These are phyloP conservation scores for Verticillium klebahnii DNA, from an alignment of 2,329 filamentous ascomycete genomes.

Conservation along the genomic window DNA sequence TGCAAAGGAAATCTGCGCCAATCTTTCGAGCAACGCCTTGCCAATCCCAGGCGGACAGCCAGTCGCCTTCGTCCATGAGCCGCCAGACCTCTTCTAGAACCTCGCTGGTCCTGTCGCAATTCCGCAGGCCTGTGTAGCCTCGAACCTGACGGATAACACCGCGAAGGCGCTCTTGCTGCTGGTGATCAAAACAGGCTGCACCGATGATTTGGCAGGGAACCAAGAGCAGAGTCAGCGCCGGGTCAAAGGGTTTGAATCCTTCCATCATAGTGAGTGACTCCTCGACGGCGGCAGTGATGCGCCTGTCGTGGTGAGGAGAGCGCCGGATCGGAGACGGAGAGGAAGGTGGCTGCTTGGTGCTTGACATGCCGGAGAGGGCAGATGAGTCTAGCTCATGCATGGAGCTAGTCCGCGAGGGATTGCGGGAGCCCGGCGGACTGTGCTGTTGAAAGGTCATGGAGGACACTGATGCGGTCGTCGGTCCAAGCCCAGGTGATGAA, in stretches of 20 bases:
- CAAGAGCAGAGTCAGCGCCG: slow-evolving; percentile 54
- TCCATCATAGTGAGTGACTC: slow-evolving; percentile 52
- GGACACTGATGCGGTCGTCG: slow-evolving; percentile 9
- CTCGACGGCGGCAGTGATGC: slow-evolving; percentile 51
- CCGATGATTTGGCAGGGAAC: slow-evolving; percentile 58
- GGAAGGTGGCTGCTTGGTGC: slow-evolving; percentile 12
- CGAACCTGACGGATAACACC: slow-evolving; percentile 45
- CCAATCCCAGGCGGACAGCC: slow-evolving; percentile 60
- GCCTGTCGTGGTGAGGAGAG: slow-evolving; percentile 43
- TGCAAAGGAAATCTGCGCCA: slow-evolving; percentile 52
- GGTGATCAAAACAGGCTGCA: slow-evolving; percentile 50
- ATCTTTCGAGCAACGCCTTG: slow-evolving; percentile 49
- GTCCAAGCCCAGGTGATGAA: slow-evolving; percentile 25
- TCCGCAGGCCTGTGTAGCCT: slow-evolving; percentile 56
- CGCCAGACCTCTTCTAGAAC: slow-evolving; percentile 56
- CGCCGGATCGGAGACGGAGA: slow-evolving; percentile 44
- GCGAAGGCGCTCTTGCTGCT: slow-evolving; percentile 48
- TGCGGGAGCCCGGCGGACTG: slow-evolving; percentile 24
- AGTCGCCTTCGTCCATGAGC: slow-evolving; percentile 54
- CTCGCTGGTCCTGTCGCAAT: slow-evolving; percentile 48
- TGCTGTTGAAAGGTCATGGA: slow-evolving; percentile 20
- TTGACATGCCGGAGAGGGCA: background rate
- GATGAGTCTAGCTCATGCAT: slow-evolving; percentile 26
- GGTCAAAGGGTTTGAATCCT: slow-evolving; percentile 52
- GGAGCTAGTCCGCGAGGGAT: slow-evolving; percentile 32